Evolutionary conservation across 345 rosid genomes (phyloP).

Genomic region (Brassica carinata): DNA sequence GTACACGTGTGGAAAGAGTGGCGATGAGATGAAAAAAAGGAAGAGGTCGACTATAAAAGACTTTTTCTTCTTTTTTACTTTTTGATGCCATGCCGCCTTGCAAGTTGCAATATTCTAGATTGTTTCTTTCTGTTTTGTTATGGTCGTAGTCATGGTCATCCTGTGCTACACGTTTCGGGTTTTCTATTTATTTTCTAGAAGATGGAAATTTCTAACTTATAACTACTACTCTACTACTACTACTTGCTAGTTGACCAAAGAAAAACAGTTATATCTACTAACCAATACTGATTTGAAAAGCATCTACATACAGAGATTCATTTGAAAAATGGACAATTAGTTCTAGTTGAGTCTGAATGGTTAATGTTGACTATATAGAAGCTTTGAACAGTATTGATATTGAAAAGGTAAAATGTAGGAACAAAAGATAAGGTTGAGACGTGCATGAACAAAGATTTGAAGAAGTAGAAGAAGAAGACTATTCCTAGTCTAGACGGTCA

Average conservation of each 20-base stretch:
- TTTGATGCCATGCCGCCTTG: background rate
- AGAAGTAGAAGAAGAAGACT: background rate
- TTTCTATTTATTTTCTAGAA: background rate
- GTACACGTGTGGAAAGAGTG: constrained; percentile 39
- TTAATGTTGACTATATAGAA: background rate
- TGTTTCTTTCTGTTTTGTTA: background rate
- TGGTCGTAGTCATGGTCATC: constrained; percentile 28
- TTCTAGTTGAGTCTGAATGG: background rate
- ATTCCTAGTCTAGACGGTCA: constrained; percentile 14
- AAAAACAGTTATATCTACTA: constrained; percentile 4
- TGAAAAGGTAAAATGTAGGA: constrained; percentile 11
- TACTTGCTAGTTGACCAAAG: constrained; percentile 25
- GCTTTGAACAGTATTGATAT: constrained; percentile 20
- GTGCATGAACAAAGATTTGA: constrained; percentile 19
- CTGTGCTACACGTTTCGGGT: constrained; percentile 33
- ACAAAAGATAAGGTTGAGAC: constrained; percentile 6
- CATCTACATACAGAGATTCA: background rate
- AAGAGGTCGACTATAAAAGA: constrained; percentile 33
- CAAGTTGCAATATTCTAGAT: constrained; percentile 24
- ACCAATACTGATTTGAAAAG: constrained; percentile 15
- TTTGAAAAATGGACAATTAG: background rate
- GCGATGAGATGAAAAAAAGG: background rate
- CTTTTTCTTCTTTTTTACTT: background rate
- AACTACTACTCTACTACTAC: background rate
- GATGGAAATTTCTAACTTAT: constrained; percentile 10